Percentiles rank a stretch among this genome's conserved stretches.
Evolutionary conservation across 2,329 filamentous ascomycete species (phyloP).

Genomic region (Fusarium succisae): DNA sequence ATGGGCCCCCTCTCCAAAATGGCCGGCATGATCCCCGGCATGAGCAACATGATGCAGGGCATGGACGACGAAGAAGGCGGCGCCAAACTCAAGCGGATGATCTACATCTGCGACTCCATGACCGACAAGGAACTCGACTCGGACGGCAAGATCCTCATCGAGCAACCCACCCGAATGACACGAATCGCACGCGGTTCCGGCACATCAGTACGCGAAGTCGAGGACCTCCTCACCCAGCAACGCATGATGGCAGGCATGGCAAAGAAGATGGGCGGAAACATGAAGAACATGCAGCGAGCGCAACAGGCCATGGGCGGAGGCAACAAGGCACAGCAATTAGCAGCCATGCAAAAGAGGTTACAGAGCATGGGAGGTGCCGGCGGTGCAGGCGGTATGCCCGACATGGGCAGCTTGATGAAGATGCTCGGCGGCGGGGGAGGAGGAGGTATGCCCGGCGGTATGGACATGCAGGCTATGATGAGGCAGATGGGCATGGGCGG

Average conservation of each 20-base stretch:
- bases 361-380: conserved; percentile 87
- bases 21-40: conserved; percentile 97
- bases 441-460: conserved; percentile 61
- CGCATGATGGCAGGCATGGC: conserved; percentile 99
- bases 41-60: conserved; percentile 91
- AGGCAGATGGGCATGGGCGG: conserved; percentile 73
- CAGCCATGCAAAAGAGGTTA: conserved; percentile 95
- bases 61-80: conserved; percentile 98
- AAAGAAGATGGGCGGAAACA: conserved; percentile 97
- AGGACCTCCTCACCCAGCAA: conserved; percentile 96
- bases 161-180: conserved; percentile 92
- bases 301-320: conserved; percentile 90
- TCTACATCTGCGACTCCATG: conserved; percentile 99
- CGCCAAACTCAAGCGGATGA: conserved; percentile 94
- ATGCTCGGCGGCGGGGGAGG: conserved; percentile 77
- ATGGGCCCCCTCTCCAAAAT: conserved; percentile 98
- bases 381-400: conserved; percentile 75
- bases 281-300: conserved; percentile 96
- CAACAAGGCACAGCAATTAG: conserved; percentile 92
- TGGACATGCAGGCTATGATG: conserved; percentile 86
- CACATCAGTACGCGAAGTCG: conserved; percentile 90
- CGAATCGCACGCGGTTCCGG: conserved; percentile 89
- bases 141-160: conserved; percentile 92
- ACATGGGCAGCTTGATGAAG: conserved; percentile 89
- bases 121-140: conserved; percentile 94